A percentile compares a stretch with the other conserved stretches of the same genome.
phyloP scores from a whole-genome alignment of 75 land plant genomes.

The Pinus albicaulis region DNA sequence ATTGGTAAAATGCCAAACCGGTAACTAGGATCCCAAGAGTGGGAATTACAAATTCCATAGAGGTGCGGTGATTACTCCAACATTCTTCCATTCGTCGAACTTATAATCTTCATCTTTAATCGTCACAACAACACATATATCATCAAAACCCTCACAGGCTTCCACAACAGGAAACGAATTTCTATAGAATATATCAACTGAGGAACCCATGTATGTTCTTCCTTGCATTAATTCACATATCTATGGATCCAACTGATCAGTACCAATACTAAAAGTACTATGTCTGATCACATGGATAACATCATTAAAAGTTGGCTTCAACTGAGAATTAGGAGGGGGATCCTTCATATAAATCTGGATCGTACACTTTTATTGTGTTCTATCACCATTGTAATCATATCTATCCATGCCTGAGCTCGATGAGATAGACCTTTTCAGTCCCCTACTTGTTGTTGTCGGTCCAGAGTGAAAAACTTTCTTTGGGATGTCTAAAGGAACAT shows the following conservation, averaged over 20 bases:
- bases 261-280: constrained; percentile 32
- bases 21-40: too few relatives aligned
- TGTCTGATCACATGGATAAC: constrained; percentile 34
- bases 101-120: too few relatives aligned
- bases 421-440: constrained; percentile 9
- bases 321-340: constrained; percentile 10
- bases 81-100: too few relatives aligned
- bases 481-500: constrained; percentile 12
- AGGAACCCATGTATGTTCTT: constrained; percentile 27
- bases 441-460: neutral
- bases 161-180: constrained; percentile 8
- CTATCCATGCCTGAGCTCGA: constrained; percentile 23
- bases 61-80: too few relatives aligned
- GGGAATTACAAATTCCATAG: too few relatives aligned
- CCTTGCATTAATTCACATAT: constrained; percentile 9
- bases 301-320: constrained; percentile 18
- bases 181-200: constrained; percentile 23
- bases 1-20: too few relatives aligned
- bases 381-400: constrained; percentile 33
- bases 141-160: too few relatives aligned
- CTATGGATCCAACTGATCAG: constrained; percentile 3
- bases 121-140: too few relatives aligned
- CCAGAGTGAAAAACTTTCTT: neutral
- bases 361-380: constrained; percentile 63
- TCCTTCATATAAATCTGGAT: constrained; percentile 34